These are phyloP conservation scores for Vitis riparia DNA, from an alignment of 164 flowering plant species.

Conservation along the genomic window DNA sequence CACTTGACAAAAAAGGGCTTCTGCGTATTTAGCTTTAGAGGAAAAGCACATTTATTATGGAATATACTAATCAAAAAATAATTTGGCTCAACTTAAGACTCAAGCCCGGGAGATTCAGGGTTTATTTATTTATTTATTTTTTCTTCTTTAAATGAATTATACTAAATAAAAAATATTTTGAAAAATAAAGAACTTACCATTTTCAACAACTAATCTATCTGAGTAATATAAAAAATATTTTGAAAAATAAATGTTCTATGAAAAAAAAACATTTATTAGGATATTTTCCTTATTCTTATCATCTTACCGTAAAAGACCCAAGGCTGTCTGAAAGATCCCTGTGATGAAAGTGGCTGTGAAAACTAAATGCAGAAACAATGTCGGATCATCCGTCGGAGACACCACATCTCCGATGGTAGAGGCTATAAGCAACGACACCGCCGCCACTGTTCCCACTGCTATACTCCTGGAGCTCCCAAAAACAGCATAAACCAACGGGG, in stretches of 20 bases:
- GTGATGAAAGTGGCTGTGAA: slow-evolving; percentile 73
- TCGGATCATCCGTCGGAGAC: slow-evolving; percentile 30
- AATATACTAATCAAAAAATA: neutral
- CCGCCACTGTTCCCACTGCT: slow-evolving; percentile 84
- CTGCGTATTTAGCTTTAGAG: too few species aligned
- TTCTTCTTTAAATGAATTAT: too few species aligned
- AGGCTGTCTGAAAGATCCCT: slow-evolving; percentile 52
- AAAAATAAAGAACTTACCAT: too few species aligned
- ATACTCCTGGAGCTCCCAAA: slow-evolving; percentile 78
- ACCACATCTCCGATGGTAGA: slow-evolving; percentile 38
- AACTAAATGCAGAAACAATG: slow-evolving; percentile 55
- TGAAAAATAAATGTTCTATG: too few species aligned
- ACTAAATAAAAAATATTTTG: too few species aligned
- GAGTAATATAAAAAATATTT: too few species aligned
- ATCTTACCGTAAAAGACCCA: slow-evolving; percentile 66
- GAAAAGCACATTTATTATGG: neutral
- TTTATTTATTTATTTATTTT: too few species aligned
- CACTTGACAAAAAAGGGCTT: too few species aligned
- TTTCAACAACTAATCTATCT: too few species aligned
- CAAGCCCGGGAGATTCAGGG: too few species aligned
- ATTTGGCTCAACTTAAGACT: too few species aligned
- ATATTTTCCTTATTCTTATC: neutral
- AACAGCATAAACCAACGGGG: slow-evolving; percentile 70
- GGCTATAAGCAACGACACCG: slow-evolving; percentile 60
- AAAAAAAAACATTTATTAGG: too few species aligned